phyloP scores from a whole-genome alignment of 176 grass and related monocot species.

The Zea luxurians region DNA sequence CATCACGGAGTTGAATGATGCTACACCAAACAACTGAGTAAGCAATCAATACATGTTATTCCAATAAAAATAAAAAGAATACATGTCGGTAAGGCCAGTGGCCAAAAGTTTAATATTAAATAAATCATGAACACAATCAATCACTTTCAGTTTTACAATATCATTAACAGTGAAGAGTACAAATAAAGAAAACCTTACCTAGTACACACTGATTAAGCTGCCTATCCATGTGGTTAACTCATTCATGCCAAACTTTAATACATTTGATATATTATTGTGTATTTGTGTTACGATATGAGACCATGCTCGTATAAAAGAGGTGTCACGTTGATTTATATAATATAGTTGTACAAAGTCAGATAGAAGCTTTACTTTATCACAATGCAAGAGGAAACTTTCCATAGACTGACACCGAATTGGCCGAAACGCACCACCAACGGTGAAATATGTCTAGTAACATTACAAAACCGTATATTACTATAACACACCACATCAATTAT shows the following conservation, averaged over 20 bases:
- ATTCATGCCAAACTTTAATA: not conserved
- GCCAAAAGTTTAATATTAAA: slow-evolving; percentile 8
- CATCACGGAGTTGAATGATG: slow-evolving; percentile 41
- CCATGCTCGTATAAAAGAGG: not conserved
- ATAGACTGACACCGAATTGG: not conserved
- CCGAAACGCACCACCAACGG: too few species aligned
- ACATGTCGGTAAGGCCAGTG: slow-evolving; percentile 2
- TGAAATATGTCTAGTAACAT: too few species aligned
- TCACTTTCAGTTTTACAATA: not conserved
- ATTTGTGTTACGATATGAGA: not conserved
- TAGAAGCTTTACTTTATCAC: not conserved
- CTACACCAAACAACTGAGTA: slow-evolving; percentile 53
- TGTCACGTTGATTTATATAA: not conserved
- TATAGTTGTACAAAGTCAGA: not conserved
- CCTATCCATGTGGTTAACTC: not conserved
- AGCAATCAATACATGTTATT: slow-evolving; percentile 7
- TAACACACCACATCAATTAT: too few species aligned
- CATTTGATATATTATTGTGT: not conserved
- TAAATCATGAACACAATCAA: slow-evolving; percentile 16
- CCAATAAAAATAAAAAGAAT: not conserved
- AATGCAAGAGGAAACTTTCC: not conserved
- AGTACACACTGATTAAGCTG: not conserved
- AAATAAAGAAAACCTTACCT: slow-evolving; percentile 4
- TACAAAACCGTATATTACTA: too few species aligned
- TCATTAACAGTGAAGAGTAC: not conserved